These are phyloP conservation scores for Eucalyptus marginata DNA, from an alignment of 345 rosid genomes.

Conservation along the genomic window DNA sequence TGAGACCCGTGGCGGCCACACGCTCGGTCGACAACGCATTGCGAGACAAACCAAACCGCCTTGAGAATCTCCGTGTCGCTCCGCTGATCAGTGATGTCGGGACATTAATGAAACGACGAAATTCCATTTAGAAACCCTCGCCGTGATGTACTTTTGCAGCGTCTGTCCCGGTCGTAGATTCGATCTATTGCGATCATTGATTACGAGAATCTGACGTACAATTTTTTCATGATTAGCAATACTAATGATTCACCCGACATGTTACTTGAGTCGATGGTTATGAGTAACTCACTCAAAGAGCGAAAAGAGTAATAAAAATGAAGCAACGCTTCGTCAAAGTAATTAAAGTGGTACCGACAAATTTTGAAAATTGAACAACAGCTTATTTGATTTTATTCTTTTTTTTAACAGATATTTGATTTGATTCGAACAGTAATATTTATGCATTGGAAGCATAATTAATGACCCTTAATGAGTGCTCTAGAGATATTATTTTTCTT, in stretches of 20 bases:
- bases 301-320: not conserved
- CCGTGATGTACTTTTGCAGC: not conserved
- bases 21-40: not conserved
- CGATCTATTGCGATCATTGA: not conserved
- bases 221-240: not conserved
- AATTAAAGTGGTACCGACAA: not conserved
- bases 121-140: not conserved
- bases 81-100: not conserved
- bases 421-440: fast-evolving
- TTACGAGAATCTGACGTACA: not conserved
- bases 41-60: not conserved
- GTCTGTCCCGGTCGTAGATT: not conserved
- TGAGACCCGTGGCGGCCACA: not conserved
- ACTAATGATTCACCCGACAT: not conserved
- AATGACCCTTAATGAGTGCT: not conserved
- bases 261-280: not conserved
- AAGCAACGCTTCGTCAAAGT: no score
- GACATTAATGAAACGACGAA: not conserved
- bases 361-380: not conserved
- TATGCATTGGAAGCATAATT: not conserved
- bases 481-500: not conserved
- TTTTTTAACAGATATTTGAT: not conserved
- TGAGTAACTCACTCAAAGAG: not conserved
- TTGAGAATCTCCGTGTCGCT: not conserved
- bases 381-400: not conserved